Evolutionary conservation across 2,329 filamentous ascomycete species (phyloP).

Genomic region (Aspergillus costaricaensis): DNA sequence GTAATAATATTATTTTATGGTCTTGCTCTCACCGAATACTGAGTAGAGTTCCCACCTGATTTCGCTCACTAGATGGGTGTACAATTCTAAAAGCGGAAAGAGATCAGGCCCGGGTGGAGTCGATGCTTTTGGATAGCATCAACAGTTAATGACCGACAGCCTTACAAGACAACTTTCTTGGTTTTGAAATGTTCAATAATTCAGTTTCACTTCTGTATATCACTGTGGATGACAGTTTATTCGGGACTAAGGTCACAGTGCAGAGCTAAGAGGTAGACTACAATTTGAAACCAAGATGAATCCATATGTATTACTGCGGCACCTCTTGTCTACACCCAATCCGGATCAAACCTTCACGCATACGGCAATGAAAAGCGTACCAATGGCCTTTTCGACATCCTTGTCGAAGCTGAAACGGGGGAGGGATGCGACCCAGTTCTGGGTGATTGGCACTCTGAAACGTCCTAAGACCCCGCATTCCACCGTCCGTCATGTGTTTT

Average conservation of each 20-base stretch:
- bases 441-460: constrained; percentile 23
- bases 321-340: background rate
- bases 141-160: background rate
- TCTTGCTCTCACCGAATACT: background rate
- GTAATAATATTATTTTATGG: background rate
- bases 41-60: background rate
- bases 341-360: background rate
- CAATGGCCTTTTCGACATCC: constrained; percentile 8
- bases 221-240: no score
- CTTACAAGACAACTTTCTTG: background rate
- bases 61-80: background rate
- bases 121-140: background rate
- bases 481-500: constrained; percentile 16
- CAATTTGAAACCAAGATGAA: background rate
- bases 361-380: background rate
- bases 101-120: constrained; percentile 1
- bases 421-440: constrained; percentile 12
- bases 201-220: background rate
- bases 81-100: background rate
- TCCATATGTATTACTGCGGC: background rate
- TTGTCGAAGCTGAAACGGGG: constrained; percentile 19
- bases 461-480: constrained; percentile 24
- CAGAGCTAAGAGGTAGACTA: background rate
- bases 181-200: background rate
- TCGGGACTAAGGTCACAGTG: no score